phyloP scores from a whole-genome alignment of 2,329 filamentous ascomycete genomes.

The Pseudogymnoascus pannorum region DNA sequence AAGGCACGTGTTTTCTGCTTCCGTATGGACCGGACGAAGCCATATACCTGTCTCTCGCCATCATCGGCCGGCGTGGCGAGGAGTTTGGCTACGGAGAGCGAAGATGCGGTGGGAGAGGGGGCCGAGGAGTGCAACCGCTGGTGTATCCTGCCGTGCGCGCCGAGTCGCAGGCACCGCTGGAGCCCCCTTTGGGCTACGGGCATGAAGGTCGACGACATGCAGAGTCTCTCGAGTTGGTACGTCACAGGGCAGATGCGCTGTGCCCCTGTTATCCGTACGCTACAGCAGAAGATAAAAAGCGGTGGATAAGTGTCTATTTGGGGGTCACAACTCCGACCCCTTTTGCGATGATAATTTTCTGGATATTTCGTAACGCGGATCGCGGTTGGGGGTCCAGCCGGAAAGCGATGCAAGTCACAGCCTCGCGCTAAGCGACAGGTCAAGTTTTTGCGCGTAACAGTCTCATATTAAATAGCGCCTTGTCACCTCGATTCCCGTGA shows the following conservation, averaged over 20 bases:
- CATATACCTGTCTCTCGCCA: slow-evolving; percentile 56
- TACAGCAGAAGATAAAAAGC: background rate
- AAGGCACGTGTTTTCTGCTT: slow-evolving; percentile 82
- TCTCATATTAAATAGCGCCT: slow-evolving; percentile 4
- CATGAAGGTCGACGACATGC: slow-evolving; percentile 4
- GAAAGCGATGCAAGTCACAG: background rate
- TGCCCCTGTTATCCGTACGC: background rate
- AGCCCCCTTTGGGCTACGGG: slow-evolving; percentile 11
- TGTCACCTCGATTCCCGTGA: slow-evolving; percentile 5
- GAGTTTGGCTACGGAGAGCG: slow-evolving; percentile 47
- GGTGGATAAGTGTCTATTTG: background rate
- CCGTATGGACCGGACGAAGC: slow-evolving; percentile 76
- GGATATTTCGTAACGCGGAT: background rate
- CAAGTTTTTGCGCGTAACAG: slow-evolving; percentile 3
- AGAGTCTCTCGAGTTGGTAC: slow-evolving; percentile 3
- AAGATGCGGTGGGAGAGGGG: slow-evolving; percentile 27
- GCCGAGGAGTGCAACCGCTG: slow-evolving; percentile 21
- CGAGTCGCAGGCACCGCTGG: slow-evolving; percentile 3
- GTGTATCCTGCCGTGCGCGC: slow-evolving; percentile 10
- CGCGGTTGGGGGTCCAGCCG: slow-evolving; percentile 4
- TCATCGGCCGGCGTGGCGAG: slow-evolving; percentile 43
- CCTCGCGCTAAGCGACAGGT: slow-evolving; percentile 8
- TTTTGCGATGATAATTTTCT: background rate
- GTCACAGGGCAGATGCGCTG: slow-evolving; percentile 6
- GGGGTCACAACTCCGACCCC: background rate